These are phyloP conservation scores for Sclerotinia trifoliorum DNA, from an alignment of 2,329 filamentous ascomycete genomes.

Conservation along the genomic window DNA sequence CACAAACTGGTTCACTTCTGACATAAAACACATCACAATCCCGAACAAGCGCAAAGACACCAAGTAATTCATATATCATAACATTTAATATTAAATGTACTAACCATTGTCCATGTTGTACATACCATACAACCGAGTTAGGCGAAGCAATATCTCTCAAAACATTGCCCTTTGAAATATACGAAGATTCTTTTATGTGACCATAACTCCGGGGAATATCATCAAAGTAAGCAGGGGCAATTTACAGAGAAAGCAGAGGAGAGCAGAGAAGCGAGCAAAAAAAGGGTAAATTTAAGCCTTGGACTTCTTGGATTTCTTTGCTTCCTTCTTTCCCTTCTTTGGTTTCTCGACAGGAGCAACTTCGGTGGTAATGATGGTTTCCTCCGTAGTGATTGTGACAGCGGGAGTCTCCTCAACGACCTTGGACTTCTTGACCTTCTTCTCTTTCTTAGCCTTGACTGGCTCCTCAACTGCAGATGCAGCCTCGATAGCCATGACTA, in stretches of 20 bases:
- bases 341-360: constrained; percentile 39
- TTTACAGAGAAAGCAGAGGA: background rate
- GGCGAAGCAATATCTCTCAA: constrained; percentile 3
- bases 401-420: constrained; percentile 24
- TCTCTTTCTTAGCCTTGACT: constrained; percentile 27
- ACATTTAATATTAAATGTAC: constrained; percentile 8
- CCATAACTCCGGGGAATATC: constrained; percentile 15
- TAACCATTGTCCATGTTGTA: background rate
- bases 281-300: background rate
- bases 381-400: constrained; percentile 37
- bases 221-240: constrained; percentile 1
- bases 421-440: constrained; percentile 34
- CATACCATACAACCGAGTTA: background rate
- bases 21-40: background rate
- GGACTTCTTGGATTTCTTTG: constrained; percentile 12
- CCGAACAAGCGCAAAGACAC: background rate
- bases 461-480: constrained; percentile 30
- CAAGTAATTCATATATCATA: background rate
- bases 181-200: constrained; percentile 12
- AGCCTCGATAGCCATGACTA: constrained; percentile 38
- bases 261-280: background rate
- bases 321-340: constrained; percentile 38
- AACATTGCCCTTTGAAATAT: constrained; percentile 8
- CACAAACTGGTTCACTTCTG: background rate
- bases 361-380: constrained; percentile 42